Conservation (phyloP, 2,329 filamentous ascomycete species). For the Trichoderma sp. region DNA sequence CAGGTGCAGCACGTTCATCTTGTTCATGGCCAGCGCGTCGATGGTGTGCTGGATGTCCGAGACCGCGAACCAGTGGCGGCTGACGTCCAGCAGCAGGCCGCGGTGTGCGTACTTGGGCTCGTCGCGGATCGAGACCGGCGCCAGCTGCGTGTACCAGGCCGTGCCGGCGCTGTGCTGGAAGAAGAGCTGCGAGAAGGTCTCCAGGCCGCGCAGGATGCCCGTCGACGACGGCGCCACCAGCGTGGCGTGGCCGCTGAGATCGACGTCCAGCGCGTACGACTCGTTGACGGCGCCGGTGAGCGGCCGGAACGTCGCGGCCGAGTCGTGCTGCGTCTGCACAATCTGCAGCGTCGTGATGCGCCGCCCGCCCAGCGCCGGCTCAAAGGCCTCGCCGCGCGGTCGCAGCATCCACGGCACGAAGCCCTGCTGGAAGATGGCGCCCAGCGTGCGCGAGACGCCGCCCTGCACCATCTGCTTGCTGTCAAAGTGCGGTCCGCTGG, state of each 20-base stretch:
- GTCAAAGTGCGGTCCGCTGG: slow-evolving; percentile 43
- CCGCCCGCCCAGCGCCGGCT: slow-evolving; percentile 55
- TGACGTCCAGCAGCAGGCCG: slow-evolving; percentile 77
- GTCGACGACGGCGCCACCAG: slow-evolving; percentile 67
- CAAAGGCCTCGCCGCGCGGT: slow-evolving; percentile 62
- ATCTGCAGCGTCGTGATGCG: slow-evolving; percentile 63
- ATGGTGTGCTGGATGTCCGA: slow-evolving; percentile 72
- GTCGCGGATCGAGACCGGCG: slow-evolving; percentile 73
- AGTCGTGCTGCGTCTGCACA: slow-evolving; percentile 55
- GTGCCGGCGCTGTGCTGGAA: slow-evolving; percentile 64
- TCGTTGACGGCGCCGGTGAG: slow-evolving; percentile 69
- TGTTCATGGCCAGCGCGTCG: slow-evolving; percentile 75
- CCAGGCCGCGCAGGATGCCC: slow-evolving; percentile 72
- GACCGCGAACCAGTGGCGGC: slow-evolving; percentile 70
- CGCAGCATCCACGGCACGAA: slow-evolving; percentile 81
- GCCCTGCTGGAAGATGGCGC: slow-evolving; percentile 65
- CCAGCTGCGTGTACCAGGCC: slow-evolving; percentile 66
- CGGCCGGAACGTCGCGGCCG: slow-evolving; percentile 61
- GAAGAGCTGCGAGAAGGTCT: slow-evolving; percentile 79
- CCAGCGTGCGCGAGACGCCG: slow-evolving; percentile 60
- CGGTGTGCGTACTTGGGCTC: slow-evolving; percentile 73
- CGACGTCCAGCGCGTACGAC: slow-evolving; percentile 69
- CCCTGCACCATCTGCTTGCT: slow-evolving; percentile 58
- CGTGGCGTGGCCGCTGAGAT: slow-evolving; percentile 57
- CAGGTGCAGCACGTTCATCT: slow-evolving; percentile 79